phyloP scores from a whole-genome alignment of 495 filamentous ascomycete species.

The Ramalina intermedia region DNA sequence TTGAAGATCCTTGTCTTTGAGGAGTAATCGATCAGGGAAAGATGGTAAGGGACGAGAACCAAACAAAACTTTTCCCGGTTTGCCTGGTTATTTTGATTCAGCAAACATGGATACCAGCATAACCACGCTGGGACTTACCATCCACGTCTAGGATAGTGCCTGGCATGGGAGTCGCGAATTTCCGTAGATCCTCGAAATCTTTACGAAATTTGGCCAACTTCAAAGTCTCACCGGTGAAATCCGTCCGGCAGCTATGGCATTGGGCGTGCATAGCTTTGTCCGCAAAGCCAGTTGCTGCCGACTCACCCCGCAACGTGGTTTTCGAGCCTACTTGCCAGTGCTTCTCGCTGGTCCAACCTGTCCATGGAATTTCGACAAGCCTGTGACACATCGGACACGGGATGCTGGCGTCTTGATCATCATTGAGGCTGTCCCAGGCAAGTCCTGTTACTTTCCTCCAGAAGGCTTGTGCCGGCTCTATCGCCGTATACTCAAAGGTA shows the following conservation, averaged over 20 bases:
- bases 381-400: slow-evolving; percentile 42
- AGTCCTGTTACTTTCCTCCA: slow-evolving; percentile 40
- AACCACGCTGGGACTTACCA: slow-evolving; percentile 15
- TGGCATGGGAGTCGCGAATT: slow-evolving; percentile 38
- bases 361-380: slow-evolving; percentile 41
- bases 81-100: no score
- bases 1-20: neutral
- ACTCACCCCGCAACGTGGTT: slow-evolving; percentile 1
- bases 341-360: slow-evolving; percentile 28
- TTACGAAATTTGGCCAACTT: slow-evolving; percentile 40
- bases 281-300: slow-evolving; percentile 37
- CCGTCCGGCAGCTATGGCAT: slow-evolving; percentile 33
- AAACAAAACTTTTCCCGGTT: no score
- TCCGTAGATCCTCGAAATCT: slow-evolving; percentile 34
- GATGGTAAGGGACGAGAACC: no score
- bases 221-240: slow-evolving; percentile 22
- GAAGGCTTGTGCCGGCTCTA: slow-evolving; percentile 23
- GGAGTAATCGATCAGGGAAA: neutral
- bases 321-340: slow-evolving; percentile 7
- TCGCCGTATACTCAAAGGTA: slow-evolving; percentile 46
- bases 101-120: no score
- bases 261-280: slow-evolving; percentile 40
- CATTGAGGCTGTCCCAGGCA: slow-evolving; percentile 45
- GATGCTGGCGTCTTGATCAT: slow-evolving; percentile 32
- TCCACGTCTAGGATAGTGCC: slow-evolving; percentile 41